Base-by-base conservation (phyloP, 2,329 filamentous ascomycete genomes). In the Xylaria sp. region DNA sequence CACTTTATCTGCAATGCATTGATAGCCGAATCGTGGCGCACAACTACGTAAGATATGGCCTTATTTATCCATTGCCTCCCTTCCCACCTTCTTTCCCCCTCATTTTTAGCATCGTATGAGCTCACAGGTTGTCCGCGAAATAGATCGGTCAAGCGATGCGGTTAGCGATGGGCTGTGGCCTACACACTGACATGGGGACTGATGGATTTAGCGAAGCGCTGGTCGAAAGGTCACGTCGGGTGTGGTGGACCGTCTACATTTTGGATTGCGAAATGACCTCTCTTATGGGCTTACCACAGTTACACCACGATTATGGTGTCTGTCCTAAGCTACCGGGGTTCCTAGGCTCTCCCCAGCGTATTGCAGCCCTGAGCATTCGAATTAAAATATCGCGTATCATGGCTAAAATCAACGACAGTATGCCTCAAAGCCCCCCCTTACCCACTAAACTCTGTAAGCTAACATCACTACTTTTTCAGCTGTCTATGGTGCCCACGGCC, bases 141-240 rank as follows among this genome's bases (percentile, higher is more conserved):
- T 38, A 53, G 49, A 53, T 53, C 33, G 49, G 49, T 19, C 49
- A 41, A 43, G 49, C 49, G 23, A 43, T 53, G 37, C 49, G 49
- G 25, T 19, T 53, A 25, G 49, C 49, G 8, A 29, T 53, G 37
- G 23, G 37, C 37, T n/a, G 25, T 21, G 49, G 49, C 1, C 10
- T 53, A 9, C 49, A 53, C 23, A 41, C 37, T 15, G 49, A 53
- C 25, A 53, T 41, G 37, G 49, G 35, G 13, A 31, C 37, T 23
- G 49, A 23, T 15, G 5, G 37, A 29, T 41, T 41, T 29, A 11
- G 8, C 4, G 49, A 53, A 11, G 49, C 4, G 15, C 15, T 41
- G 17, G 49, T 41, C 49, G 37, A 53, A 33, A 41, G 49, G 15
- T 29, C 35, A 31, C 37, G 49, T 33, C 37, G 37, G 31, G 49